Evolutionary conservation across 495 filamentous ascomycete species (phyloP).

Genomic region (Neurospora discreta): DNA sequence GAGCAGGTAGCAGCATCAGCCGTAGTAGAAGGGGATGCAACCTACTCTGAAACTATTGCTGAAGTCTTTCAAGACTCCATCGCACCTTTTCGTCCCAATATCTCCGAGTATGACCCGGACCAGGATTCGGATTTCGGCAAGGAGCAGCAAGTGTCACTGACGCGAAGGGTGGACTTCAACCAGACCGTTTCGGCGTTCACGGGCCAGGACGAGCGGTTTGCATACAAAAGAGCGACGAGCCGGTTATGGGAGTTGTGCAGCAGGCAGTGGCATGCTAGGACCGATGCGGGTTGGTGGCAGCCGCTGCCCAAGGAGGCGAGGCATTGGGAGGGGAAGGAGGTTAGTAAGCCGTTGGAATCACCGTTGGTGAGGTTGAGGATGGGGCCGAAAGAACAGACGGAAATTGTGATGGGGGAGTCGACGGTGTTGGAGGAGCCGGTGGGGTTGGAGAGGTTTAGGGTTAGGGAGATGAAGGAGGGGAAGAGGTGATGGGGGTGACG

Average conservation of each 20-base stretch:
- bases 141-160: constrained; percentile 8
- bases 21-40: constrained; percentile 28
- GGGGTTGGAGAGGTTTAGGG: constrained; percentile 27
- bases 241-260: constrained; percentile 63
- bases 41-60: constrained; percentile 56
- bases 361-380: neutral
- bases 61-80: constrained; percentile 60
- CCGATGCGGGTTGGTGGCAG: constrained; percentile 47
- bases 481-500: neutral
- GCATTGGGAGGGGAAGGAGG: constrained; percentile 42
- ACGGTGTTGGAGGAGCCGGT: constrained; percentile 31
- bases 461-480: constrained; percentile 18
- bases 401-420: constrained; percentile 25
- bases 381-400: constrained; percentile 6
- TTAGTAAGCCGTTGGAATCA: constrained; percentile 8
- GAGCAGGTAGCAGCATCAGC: neutral
- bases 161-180: constrained; percentile 38
- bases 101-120: constrained; percentile 42
- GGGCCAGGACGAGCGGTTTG: constrained; percentile 63
- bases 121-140: constrained; percentile 36
- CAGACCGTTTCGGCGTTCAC: constrained; percentile 45
- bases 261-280: constrained; percentile 48
- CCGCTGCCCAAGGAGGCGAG: constrained; percentile 47
- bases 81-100: constrained; percentile 61
- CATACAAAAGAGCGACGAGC: constrained; percentile 55